Evolutionary conservation across 192 early-diverging fungal genomes (phyloP), one percentile per base, ranked within the genome.

Genomic region (Coemansia sp.): DNA sequence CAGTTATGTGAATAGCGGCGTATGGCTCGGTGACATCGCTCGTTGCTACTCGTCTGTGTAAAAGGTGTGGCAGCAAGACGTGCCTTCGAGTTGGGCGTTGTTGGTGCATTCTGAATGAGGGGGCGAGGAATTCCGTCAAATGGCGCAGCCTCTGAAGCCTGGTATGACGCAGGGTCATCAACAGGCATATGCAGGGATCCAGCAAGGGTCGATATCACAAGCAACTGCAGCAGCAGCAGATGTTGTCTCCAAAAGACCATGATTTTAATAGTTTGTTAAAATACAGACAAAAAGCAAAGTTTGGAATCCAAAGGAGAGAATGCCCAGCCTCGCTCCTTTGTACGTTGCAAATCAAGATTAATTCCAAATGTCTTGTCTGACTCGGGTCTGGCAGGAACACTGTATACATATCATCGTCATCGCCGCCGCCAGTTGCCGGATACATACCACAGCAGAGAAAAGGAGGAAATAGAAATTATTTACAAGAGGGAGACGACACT

Each of bases 1-100:
- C 92, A 94, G 61, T 80, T 77, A 27, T 84, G 84, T 15, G 79
- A 63, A n/a, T 86, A 78, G 3, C 73, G 65, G 66, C 81, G 85
- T 17, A 90, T 82, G 40, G 81, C 81, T 2, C 61, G 41, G 59
- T 68, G 72, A 50, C 80, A 82, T 19, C 53, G 64, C 65, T 65
- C 61, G n/a, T 70, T 44, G 32, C 68, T 46, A 27, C 50, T 32
- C 27, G 29, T 20, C 41, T 13, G 22, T 27, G 42, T 45, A n/a
- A 42, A 36, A 39, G 9, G 4, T 40, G 36, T 19, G 59, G n/a
- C 38, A n/a, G 59, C 34, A 24, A 5, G 3, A 19, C 9, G 36
- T 4, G 8, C 59, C 10, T 36, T 40, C 36, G 20, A 39, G 36
- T 40, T 40, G 59, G 34, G 34, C 40, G 19, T 36, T 51, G 58